phyloP scores from a whole-genome alignment of 176 grass and related monocot genomes.

The Paspalum notatum region DNA sequence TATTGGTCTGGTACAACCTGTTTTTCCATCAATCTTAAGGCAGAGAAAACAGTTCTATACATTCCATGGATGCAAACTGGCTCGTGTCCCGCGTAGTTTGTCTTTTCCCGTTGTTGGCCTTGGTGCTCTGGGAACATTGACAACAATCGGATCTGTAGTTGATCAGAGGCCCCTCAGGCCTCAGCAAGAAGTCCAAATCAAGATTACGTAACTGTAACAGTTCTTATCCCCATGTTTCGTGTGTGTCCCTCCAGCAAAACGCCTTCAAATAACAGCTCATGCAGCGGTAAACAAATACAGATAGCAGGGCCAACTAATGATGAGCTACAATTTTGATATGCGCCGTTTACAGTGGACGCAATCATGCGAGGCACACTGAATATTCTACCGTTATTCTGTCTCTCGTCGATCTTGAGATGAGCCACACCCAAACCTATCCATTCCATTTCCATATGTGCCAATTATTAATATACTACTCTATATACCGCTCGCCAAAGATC shows the following conservation, averaged over 20 bases:
- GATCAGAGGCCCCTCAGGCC: too few relatives aligned
- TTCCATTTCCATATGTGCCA: neutral
- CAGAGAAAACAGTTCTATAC: too few relatives aligned
- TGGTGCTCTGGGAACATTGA: too few relatives aligned
- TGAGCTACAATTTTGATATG: neutral
- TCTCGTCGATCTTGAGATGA: slow-evolving; percentile 31
- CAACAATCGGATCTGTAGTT: too few relatives aligned
- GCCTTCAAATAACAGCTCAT: neutral
- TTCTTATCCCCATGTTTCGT: neutral
- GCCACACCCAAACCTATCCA: neutral
- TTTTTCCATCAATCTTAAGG: too few relatives aligned
- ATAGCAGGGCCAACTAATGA: neutral
- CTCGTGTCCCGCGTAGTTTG: too few relatives aligned
- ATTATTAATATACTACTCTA: neutral
- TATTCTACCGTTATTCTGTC: slow-evolving; percentile 47
- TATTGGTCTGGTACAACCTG: too few relatives aligned
- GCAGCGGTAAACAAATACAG: neutral
- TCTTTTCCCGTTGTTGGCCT: too few relatives aligned
- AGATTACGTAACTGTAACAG: neutral
- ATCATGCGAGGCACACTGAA: slow-evolving; percentile 27
- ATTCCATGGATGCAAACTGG: too few relatives aligned
- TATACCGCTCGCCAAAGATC: neutral
- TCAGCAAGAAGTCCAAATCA: neutral
- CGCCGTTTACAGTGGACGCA: slow-evolving; percentile 25
- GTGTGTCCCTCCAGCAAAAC: neutral